Conservation (phyloP, 345 rosid genomes). For the Euphorbia peplus region DNA sequence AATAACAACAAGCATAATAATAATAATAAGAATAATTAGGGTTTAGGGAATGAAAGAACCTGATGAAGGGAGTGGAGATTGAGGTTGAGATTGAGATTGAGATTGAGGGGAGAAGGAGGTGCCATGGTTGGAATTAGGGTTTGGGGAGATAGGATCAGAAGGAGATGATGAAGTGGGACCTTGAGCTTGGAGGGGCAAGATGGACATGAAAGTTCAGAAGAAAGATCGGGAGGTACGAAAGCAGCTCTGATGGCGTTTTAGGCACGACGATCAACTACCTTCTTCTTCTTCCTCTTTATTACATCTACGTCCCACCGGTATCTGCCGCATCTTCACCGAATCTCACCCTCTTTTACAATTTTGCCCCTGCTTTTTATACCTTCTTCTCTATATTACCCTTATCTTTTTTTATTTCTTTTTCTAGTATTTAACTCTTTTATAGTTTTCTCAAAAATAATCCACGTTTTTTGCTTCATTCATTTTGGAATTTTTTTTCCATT, state of each 20-base stretch:
- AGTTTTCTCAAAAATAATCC: no score
- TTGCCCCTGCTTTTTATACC: not conserved
- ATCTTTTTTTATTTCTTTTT: not conserved
- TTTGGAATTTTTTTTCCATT: no score
- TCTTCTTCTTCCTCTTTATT: not conserved
- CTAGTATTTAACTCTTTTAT: not conserved
- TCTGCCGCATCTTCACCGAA: slow-evolving; percentile 12
- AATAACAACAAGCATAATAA: no score
- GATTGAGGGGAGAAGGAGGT: slow-evolving; percentile 24
- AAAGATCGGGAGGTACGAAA: not conserved
- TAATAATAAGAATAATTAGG: no score
- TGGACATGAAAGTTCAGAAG: slow-evolving; percentile 76
- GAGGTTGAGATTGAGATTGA: slow-evolving; percentile 14
- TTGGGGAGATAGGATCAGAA: slow-evolving; percentile 30
- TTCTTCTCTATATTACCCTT: not conserved
- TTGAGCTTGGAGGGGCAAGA: slow-evolving; percentile 70
- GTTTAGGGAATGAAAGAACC: slow-evolving; percentile 14
- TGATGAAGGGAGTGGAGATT: slow-evolving; percentile 9
- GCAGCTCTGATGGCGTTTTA: not conserved
- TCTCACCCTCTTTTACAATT: not conserved
- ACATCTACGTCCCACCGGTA: slow-evolving; percentile 1
- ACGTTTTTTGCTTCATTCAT: no score
- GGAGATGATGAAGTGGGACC: slow-evolving; percentile 52
- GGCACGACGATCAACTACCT: not conserved
- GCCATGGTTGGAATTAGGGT: slow-evolving; percentile 73